A percentile compares a stretch with the other conserved stretches of the same genome.
phyloP scores from a whole-genome alignment of 495 filamentous ascomycete species.

The Collariella sp. region DNA sequence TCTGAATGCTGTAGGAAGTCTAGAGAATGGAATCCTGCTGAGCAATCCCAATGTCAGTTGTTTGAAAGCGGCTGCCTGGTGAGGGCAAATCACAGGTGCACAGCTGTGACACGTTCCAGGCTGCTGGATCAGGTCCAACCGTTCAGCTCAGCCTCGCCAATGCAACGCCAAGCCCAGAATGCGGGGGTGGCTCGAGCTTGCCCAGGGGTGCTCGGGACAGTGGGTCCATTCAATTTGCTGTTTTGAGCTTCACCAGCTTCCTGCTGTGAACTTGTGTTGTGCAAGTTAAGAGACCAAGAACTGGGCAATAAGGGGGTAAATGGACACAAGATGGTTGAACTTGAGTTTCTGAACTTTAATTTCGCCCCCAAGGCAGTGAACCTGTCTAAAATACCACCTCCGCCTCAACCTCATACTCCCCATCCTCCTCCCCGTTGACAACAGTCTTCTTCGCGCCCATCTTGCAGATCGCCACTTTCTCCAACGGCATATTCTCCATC shows the following conservation, averaged over 20 bases:
- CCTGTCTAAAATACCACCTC: conserved; percentile 36
- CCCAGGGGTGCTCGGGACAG: background rate
- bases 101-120: background rate
- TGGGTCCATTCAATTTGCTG: background rate
- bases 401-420: conserved; percentile 44
- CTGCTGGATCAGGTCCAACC: background rate
- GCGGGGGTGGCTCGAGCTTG: conserved; percentile 12
- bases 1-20: background rate
- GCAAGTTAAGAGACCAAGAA: too few species aligned
- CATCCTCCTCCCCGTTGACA: conserved; percentile 33
- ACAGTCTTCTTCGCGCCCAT: conserved; percentile 65
- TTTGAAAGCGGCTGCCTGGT: conserved; percentile 13
- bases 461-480: conserved; percentile 60
- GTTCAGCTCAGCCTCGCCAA: conserved; percentile 1
- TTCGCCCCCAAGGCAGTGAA: too few species aligned
- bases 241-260: background rate
- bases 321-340: too few species aligned
- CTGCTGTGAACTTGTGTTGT: background rate
- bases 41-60: background rate
- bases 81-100: background rate
- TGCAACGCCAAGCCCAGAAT: background rate
- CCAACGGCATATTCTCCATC: conserved; percentile 52
- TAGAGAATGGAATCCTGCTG: too few species aligned
- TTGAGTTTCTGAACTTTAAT: too few species aligned
- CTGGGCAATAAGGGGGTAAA: too few species aligned